A percentile compares a stretch with the other conserved stretches of the same genome.
phyloP scores from a whole-genome alignment of 345 rosid species.

The Turnera subulata region DNA sequence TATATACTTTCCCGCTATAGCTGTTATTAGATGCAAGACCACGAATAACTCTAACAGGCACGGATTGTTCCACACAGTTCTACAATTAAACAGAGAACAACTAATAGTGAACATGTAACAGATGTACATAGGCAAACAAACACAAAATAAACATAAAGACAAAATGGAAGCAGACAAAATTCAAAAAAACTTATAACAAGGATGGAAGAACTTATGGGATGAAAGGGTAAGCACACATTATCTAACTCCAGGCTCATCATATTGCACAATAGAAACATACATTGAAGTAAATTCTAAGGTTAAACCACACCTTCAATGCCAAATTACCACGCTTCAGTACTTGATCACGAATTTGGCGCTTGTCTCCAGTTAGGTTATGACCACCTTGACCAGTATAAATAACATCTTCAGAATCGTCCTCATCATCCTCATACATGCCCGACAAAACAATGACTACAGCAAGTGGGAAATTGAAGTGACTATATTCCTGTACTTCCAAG shows the following conservation, averaged over 20 bases:
- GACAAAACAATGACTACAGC: constrained; percentile 76
- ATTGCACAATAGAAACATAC: no score
- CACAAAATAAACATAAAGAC: background rate
- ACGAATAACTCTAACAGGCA: constrained; percentile 81
- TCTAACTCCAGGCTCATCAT: no score
- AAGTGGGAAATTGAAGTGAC: constrained; percentile 53
- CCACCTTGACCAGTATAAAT: constrained; percentile 97
- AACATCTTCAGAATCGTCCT: constrained; percentile 87
- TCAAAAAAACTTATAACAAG: no score
- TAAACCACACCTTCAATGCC: constrained; percentile 71
- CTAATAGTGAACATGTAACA: no score
- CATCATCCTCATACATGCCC: constrained; percentile 95
- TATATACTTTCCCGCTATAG: constrained; percentile 65
- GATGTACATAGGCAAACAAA: background rate
- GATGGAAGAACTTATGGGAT: no score
- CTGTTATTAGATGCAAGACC: constrained; percentile 68
- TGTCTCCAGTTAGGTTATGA: constrained; percentile 70
- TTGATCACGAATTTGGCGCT: constrained; percentile 80
- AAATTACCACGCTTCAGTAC: constrained; percentile 70
- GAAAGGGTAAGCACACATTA: no score
- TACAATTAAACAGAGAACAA: constrained; percentile 36
- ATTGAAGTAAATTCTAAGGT: background rate
- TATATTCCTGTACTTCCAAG: constrained; percentile 40
- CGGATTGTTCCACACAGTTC: constrained; percentile 59
- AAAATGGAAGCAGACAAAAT: no score